phyloP scores from a whole-genome alignment of 495 filamentous ascomycete species.

The Neurospora terricola region DNA sequence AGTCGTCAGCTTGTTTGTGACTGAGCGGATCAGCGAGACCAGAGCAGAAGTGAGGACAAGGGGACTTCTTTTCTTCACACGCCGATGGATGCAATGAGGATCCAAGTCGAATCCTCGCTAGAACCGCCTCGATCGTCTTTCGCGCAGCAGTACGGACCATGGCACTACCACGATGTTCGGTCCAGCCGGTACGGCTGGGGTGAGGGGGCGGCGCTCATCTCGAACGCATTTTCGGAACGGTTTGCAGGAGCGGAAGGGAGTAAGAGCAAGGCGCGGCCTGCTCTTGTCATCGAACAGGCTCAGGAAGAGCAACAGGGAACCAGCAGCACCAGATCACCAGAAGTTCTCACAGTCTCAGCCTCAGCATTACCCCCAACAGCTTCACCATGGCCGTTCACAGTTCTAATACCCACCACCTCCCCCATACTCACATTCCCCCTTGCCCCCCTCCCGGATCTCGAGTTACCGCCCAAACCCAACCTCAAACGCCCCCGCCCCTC shows the following conservation, averaged over 20 bases:
- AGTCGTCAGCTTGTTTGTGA: background rate
- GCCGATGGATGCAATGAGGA: conserved; percentile 11
- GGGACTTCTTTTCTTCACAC: no score
- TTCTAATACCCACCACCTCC: no score
- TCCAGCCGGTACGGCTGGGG: background rate
- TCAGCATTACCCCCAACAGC: background rate
- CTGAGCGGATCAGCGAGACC: background rate
- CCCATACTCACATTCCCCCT: conserved; percentile 13
- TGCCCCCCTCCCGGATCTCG: no score
- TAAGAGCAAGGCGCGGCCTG: background rate
- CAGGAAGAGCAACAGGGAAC: background rate
- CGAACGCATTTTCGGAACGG: background rate
- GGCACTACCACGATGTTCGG: conserved; percentile 14
- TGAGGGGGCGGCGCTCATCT: background rate
- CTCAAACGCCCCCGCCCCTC: conserved; percentile 48
- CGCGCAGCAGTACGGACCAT: conserved; percentile 17
- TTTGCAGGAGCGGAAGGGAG: background rate
- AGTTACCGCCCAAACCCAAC: conserved; percentile 5
- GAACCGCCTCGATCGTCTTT: conserved; percentile 4
- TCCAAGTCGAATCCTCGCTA: conserved; percentile 19
- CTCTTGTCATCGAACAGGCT: background rate
- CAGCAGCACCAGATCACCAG: background rate
- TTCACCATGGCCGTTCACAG: no score
- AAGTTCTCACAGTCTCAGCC: background rate
- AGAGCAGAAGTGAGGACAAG: background rate